These are phyloP conservation scores for Luffa acutangula DNA, from an alignment of 306 rosid genomes.

Conservation along the genomic window DNA sequence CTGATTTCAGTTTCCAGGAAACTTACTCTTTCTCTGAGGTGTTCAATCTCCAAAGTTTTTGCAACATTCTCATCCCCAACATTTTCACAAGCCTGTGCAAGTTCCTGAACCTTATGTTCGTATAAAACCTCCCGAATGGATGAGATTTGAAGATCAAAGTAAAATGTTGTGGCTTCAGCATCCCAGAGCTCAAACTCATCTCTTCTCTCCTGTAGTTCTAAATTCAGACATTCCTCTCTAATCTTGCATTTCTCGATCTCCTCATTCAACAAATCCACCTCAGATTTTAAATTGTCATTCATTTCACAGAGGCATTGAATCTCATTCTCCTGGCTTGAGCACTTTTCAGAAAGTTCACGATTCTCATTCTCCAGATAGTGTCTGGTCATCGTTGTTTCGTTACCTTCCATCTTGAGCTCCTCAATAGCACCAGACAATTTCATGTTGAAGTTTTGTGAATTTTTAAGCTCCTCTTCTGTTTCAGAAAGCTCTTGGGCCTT, in stretches of 20 bases:
- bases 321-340: constrained; percentile 46
- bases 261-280: constrained; percentile 41
- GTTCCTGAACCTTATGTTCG: constrained; percentile 77
- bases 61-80: constrained; percentile 54
- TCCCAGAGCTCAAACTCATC: constrained; percentile 85
- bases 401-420: constrained; percentile 48
- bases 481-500: constrained; percentile 50
- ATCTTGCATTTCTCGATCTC: constrained; percentile 57
- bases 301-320: constrained; percentile 45
- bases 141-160: constrained; percentile 80
- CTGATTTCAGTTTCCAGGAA: constrained; percentile 65
- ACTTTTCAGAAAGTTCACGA: constrained; percentile 47
- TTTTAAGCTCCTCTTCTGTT: constrained; percentile 50
- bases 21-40: constrained; percentile 36
- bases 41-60: constrained; percentile 49
- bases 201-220: constrained; percentile 70
- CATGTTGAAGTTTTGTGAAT: constrained; percentile 37
- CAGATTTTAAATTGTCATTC: constrained; percentile 36
- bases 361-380: constrained; percentile 48
- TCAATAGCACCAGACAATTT: constrained; percentile 42
- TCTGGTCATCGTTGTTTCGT: constrained; percentile 29
- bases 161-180: constrained; percentile 82
- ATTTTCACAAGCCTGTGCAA: constrained; percentile 46
- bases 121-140: constrained; percentile 70
- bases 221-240: constrained; percentile 60